phyloP scores from a whole-genome alignment of 768 basidiomycete genomes.

The Tylopilus balloui region DNA sequence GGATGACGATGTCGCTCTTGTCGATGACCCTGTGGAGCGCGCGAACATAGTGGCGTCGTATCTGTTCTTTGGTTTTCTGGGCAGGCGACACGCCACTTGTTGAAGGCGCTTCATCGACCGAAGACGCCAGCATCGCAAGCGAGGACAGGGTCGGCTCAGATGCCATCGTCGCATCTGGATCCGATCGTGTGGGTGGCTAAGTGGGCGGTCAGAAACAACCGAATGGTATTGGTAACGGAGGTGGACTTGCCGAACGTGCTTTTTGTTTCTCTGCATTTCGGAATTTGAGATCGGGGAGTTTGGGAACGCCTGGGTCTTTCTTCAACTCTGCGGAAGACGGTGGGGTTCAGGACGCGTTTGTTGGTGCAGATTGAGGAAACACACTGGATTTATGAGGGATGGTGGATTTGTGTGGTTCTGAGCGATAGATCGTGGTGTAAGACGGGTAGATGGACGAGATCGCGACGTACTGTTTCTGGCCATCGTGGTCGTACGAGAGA shows the following conservation, averaged over 20 bases:
- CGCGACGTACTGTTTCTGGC: slow-evolving; percentile 29
- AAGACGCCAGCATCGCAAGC: slow-evolving; percentile 47
- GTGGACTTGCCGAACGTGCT: slow-evolving; percentile 36
- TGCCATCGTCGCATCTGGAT: slow-evolving; percentile 63
- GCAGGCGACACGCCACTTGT: slow-evolving; percentile 30
- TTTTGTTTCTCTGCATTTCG: slow-evolving; percentile 49
- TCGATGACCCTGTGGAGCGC: slow-evolving; percentile 90
- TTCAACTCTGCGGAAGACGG: slow-evolving; percentile 56
- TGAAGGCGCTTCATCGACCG: slow-evolving; percentile 24
- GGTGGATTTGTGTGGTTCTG: slow-evolving; percentile 24
- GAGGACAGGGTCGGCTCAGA: slow-evolving; percentile 67
- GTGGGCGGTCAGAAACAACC: not conserved
- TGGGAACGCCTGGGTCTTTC: slow-evolving; percentile 87
- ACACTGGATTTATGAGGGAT: slow-evolving; percentile 28
- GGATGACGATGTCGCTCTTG: slow-evolving; percentile 84
- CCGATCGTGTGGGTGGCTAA: slow-evolving; percentile 29
- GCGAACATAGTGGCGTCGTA: slow-evolving; percentile 70
- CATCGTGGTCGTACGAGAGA: slow-evolving; percentile 31
- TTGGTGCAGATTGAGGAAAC: not conserved
- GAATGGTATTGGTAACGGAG: not conserved
- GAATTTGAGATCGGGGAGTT: slow-evolving; percentile 68
- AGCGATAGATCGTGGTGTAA: not conserved
- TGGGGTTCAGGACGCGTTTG: slow-evolving; percentile 4
- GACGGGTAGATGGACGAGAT: not conserved
- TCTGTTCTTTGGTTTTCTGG: slow-evolving; percentile 62